phyloP scores from a whole-genome alignment of 352 stramenopile species.

The Globisporangium cederbergense region DNA sequence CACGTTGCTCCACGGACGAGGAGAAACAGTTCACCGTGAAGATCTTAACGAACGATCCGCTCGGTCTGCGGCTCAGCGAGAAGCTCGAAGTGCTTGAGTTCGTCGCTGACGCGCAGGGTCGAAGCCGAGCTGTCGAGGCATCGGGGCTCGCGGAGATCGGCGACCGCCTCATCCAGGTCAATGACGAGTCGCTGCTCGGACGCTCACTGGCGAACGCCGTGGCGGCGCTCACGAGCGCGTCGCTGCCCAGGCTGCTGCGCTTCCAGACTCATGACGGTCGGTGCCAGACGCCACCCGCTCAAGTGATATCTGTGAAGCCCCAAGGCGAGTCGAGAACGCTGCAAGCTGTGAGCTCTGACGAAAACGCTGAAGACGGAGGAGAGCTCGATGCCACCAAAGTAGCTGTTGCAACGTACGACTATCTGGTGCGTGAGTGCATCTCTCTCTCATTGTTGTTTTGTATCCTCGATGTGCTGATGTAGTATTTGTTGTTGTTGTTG shows the following conservation, averaged over 20 bases:
- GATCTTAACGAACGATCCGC: conserved; percentile 33
- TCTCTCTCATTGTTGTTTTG: not conserved
- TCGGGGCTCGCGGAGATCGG: conserved; percentile 66
- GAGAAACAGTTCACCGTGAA: conserved; percentile 49
- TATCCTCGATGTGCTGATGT: not conserved
- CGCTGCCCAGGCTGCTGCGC: conserved; percentile 45
- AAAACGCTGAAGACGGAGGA: not conserved
- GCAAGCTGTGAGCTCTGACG: not conserved
- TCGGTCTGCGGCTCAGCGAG: conserved; percentile 60
- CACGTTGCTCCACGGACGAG: conserved; percentile 18
- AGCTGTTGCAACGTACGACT: conserved; percentile 28
- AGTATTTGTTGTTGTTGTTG: not conserved
- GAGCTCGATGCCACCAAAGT: not conserved
- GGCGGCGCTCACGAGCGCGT: conserved; percentile 29
- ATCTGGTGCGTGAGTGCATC: conserved; percentile 31
- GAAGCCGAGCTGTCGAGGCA: conserved; percentile 52
- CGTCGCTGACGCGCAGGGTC: conserved; percentile 46
- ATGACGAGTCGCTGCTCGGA: conserved; percentile 38
- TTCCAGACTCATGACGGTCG: conserved; percentile 59
- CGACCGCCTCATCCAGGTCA: conserved; percentile 54
- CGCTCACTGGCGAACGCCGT: conserved; percentile 40
- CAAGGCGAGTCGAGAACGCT: not conserved
- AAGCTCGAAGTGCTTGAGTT: conserved; percentile 68
- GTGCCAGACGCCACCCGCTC: conserved; percentile 20
- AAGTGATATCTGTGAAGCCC: too few species aligned